These are phyloP conservation scores for Viridothelium virens DNA, from an alignment of 495 filamentous ascomycete species.

Conservation along the genomic window DNA sequence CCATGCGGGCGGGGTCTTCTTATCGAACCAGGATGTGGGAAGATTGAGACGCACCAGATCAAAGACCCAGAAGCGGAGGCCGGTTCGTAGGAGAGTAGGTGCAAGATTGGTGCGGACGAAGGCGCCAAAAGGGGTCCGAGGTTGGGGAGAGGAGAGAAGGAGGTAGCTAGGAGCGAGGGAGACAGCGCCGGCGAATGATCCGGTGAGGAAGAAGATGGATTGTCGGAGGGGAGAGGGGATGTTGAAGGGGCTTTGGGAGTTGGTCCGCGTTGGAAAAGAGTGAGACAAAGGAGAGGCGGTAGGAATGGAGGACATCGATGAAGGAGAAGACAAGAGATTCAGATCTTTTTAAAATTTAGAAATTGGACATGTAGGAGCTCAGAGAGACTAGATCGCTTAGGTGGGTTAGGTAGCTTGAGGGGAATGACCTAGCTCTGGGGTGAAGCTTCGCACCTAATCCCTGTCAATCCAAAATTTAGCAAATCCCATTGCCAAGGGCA, in stretches of 20 bases:
- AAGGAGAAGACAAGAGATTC: not conserved
- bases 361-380: too few species aligned
- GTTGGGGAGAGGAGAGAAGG: not conserved
- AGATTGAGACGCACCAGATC: not conserved
- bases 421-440: too few species aligned
- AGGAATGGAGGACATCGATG: not conserved
- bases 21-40: not conserved
- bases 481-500: too few species aligned
- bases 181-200: not conserved
- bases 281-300: not conserved
- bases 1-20: not conserved
- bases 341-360: not conserved
- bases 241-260: not conserved
- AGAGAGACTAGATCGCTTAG: too few species aligned
- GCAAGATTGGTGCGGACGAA: not conserved
- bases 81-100: not conserved
- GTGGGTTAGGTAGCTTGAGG: too few species aligned
- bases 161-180: not conserved
- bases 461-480: too few species aligned
- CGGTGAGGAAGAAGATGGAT: not conserved
- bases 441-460: too few species aligned
- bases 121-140: not conserved
- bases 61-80: not conserved
- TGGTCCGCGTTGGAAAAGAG: not conserved
- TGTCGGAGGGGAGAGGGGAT: conserved; percentile 5